Conservation (phyloP, 1,284 basidiomycete species). For the Leccinum fallax region DNA sequence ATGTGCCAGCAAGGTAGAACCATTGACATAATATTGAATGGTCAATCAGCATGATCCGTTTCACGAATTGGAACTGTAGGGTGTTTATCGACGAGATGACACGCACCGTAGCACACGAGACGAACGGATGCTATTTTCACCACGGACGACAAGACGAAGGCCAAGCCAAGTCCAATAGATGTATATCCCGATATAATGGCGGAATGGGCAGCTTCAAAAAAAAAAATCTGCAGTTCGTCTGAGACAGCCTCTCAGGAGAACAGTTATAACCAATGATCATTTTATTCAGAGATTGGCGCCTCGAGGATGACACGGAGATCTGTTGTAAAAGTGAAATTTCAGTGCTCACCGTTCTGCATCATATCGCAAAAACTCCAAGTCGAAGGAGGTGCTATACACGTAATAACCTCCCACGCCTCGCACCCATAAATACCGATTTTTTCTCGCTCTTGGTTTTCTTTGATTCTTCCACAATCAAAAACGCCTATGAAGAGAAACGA, state of each 20-base stretch:
- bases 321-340: not conserved
- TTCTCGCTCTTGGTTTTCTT: not conserved
- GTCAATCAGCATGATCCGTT: not conserved
- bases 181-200: constrained; percentile 2
- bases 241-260: no score
- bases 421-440: constrained; percentile 7
- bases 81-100: not conserved
- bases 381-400: not conserved
- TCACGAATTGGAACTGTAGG: not conserved
- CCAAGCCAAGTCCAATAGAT: not conserved
- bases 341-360: no score
- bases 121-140: constrained; percentile 5
- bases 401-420: constrained; percentile 27
- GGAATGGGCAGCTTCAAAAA: not conserved
- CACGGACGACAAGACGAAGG: not conserved
- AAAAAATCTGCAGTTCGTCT: no score
- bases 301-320: not conserved
- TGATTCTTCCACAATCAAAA: constrained; percentile 57
- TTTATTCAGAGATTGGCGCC: no score
- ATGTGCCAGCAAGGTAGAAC: no score
- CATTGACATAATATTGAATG: not conserved
- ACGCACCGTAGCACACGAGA: constrained; percentile 2
- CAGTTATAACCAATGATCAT: no score
- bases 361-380: no score
- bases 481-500: constrained; percentile 48